phyloP scores from a whole-genome alignment of 805 yeast species.

The Ogataea degrootiae region DNA sequence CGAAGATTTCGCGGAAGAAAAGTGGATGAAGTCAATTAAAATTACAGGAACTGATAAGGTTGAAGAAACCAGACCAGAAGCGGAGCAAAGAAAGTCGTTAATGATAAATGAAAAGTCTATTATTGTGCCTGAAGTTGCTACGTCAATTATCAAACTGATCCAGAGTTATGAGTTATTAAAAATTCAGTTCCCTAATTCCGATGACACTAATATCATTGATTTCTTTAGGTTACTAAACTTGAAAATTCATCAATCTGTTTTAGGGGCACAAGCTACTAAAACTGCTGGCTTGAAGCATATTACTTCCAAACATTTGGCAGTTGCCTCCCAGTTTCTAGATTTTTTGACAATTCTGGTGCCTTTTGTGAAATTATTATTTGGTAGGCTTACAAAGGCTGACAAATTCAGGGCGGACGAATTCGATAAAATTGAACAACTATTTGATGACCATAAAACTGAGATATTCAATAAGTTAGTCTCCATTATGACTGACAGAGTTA shows the following conservation, averaged over 20 bases:
- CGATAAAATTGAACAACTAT: constrained; percentile 36
- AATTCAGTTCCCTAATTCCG: constrained; percentile 47
- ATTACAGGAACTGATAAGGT: constrained; percentile 6
- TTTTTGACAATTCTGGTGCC: constrained; percentile 38
- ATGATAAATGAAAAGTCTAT: constrained; percentile 51
- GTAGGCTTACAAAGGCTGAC: constrained; percentile 25
- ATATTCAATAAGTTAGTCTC: constrained; percentile 60
- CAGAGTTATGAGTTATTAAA: constrained; percentile 54
- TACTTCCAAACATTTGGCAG: constrained; percentile 65
- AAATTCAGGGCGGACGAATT: constrained; percentile 33
- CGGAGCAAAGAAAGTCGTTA: constrained; percentile 26
- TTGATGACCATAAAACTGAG: constrained; percentile 59
- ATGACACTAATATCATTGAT: constrained; percentile 42
- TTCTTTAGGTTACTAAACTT: constrained; percentile 49
- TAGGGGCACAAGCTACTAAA: constrained; percentile 72
- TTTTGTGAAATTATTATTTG: constrained; percentile 27
- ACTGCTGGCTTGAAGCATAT: constrained; percentile 73
- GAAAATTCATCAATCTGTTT: constrained; percentile 52
- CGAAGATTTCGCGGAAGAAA: constrained; percentile 35
- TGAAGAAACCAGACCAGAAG: neutral
- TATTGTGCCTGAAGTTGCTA: constrained; percentile 51
- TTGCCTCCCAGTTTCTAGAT: constrained; percentile 62
- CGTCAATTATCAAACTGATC: constrained; percentile 35
- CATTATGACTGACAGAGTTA: constrained; percentile 63
- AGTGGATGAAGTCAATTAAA: constrained; percentile 42